A percentile compares a stretch with the other conserved stretches of the same genome.
These are phyloP conservation scores for Rhodamnia rubescens DNA, from an alignment of 345 rosid species.

Conservation along the genomic window DNA sequence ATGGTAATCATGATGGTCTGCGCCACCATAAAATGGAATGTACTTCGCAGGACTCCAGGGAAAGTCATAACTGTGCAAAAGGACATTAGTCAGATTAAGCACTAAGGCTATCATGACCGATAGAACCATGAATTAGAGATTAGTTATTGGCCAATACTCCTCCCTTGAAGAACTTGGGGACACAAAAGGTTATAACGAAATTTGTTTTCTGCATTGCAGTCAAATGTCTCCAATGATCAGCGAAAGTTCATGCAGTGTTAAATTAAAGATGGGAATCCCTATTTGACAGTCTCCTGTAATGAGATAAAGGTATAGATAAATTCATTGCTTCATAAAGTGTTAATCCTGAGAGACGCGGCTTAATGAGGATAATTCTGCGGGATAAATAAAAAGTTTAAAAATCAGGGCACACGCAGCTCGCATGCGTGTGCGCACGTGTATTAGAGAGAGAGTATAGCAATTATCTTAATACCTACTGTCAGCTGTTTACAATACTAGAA, in stretches of 20 bases:
- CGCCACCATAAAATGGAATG: conserved; percentile 95
- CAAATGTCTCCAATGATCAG: not conserved
- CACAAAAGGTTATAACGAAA: not conserved
- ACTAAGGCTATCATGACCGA: not conserved
- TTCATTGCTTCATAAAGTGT: not conserved
- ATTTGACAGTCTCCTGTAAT: not conserved
- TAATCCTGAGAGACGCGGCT: not conserved
- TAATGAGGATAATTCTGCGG: not conserved
- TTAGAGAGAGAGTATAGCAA: not conserved
- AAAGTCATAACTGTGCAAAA: conserved; percentile 56
- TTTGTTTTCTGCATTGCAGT: not conserved
- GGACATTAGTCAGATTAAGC: not conserved
- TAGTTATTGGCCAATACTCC: not conserved
- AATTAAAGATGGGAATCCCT: not conserved
- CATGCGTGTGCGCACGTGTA: no score
- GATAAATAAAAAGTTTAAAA: not conserved
- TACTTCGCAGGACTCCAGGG: conserved; percentile 85
- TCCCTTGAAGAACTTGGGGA: not conserved
- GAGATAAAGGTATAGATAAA: not conserved
- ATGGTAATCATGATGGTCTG: conserved; percentile 93
- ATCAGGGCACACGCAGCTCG: not conserved
- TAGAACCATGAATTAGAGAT: not conserved
- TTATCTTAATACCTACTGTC: not conserved
- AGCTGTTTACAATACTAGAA: not conserved
- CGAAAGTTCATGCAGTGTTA: not conserved